Evolutionary conservation across 176 grass and related monocot species (phyloP), one percentile per base, ranked within the genome.

Genomic region (Thinopyrum elongatum): DNA sequence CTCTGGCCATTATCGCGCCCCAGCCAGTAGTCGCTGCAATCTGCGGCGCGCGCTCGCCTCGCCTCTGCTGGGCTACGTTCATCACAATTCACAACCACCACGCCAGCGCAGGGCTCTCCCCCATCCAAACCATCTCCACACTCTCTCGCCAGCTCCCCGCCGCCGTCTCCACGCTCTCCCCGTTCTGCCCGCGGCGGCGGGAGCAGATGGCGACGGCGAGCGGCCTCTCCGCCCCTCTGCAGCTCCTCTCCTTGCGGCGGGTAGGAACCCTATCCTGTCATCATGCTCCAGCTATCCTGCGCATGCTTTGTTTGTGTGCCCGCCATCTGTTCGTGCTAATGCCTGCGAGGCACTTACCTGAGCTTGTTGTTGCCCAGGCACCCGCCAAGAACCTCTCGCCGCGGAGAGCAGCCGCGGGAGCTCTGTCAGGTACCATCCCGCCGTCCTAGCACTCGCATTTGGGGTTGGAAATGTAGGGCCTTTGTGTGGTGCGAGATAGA

Each of bases 181-280:
- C 39, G 38, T 28, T 2, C 25, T 21, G 17, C 47, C 16, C 21
- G 58, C 61, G 77, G 80, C 28, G 30, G 44, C 73, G 23, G 82
- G 66, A 80, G 74, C 19, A 58, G 75, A 90, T 90, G 85, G 66
- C 89, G 67, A 75, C 67, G 85, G 80, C 75, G 67, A 75, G 80
- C 80, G 22, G 80, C 27, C 58, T 87, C 66, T 87, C 66, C 75
- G 21, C 26, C 9, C 58, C 49, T 17, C 46, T 68, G 26, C 88
- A 69, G 69, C 35, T 89, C 46, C 44, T 83, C 69, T 80, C 77
- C 26, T 22, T 58, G 25, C 69, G 59, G 82, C 80, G 64, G 80
- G 59, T 80, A 44, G 35, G 69, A 25, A 31, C 26, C 42, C 46
- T 58, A 36, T 70, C 3, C 19, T 46, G 17, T 53, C 46, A 28